Base-by-base conservation (phyloP, 2,329 filamentous ascomycete genomes). In the Delphinella strobiligena region DNA sequence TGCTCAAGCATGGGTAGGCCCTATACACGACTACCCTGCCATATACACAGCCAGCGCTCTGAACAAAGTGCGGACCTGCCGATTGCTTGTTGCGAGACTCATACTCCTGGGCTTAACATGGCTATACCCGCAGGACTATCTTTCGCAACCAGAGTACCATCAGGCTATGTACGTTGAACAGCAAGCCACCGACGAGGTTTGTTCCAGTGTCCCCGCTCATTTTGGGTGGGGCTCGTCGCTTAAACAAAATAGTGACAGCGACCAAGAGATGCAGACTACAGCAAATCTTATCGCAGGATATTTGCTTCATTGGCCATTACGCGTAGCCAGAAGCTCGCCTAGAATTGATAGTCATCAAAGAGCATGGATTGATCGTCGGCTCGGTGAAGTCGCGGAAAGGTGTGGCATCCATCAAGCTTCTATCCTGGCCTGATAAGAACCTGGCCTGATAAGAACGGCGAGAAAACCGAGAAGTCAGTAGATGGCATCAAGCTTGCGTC, bases 141-240 rank as follows among this genome's bases (percentile, higher is more conserved):
- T 30, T 1, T 16, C 38, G 17, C 32, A 39, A 11, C 30, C 34
- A 10, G 35, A 36, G 19, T 43, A 43, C 19, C 30, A 36, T 3
- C 41, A 43, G 22, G 37, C 41, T 2, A 22, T 19, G 8, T 39
- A 37, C 31, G 34, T 43, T 5, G 41, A 43, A 29, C 41, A 43
- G 29, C 17, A 31, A 9, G 38, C 36, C 8, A 37, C 36, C 7
- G 41, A 43, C 16, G 41, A 39, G 5, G 39, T 43, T 4, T 43
- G 41, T 36, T 38, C 36, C 3, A 43, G 41, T 17, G 33, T 43
- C 11, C 41, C 41, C 7, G 7, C 22, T 7, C 22, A 27, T 27
- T 43, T 35, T 19, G 34, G 32, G 5, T 16, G 38, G 16, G 12
- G 7, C 22, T 12, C 33, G 10, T n/a, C n/a, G n/a, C n/a, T n/a